Percentiles rank a stretch among this genome's conserved stretches.
These are phyloP conservation scores for Hypoxylon fuscum DNA, from an alignment of 495 filamentous ascomycete species.

Conservation along the genomic window DNA sequence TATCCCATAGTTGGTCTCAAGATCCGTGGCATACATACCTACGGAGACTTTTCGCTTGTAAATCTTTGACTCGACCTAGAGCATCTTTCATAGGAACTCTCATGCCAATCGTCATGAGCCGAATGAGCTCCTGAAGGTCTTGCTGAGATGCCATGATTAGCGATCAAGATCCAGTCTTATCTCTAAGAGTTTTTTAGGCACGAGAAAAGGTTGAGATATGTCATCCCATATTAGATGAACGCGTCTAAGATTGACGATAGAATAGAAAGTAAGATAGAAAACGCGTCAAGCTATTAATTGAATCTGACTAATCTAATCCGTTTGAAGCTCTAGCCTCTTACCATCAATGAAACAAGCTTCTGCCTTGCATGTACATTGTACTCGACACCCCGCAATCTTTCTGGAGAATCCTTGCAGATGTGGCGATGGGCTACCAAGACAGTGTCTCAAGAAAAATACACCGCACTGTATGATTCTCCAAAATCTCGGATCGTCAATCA, in stretches of 20 bases:
- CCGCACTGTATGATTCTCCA: neutral
- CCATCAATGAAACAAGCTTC: neutral
- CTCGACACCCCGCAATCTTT: neutral
- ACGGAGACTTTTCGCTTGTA: slow-evolving; percentile 69
- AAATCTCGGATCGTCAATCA: slow-evolving; percentile 27
- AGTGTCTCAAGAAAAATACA: no score
- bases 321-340: no score
- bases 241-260: slow-evolving; percentile 1
- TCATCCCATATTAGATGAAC: neutral
- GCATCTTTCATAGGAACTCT: slow-evolving; percentile 76
- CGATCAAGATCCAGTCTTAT: neutral
- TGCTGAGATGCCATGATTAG: slow-evolving; percentile 61
- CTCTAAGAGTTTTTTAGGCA: neutral
- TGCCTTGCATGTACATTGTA: neutral
- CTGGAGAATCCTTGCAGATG: neutral
- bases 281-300: slow-evolving; percentile 26
- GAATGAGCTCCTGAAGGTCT: slow-evolving; percentile 75
- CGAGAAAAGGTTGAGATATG: neutral
- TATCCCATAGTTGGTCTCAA: neutral
- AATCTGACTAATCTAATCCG: slow-evolving; percentile 6
- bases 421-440: neutral
- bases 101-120: slow-evolving; percentile 76
- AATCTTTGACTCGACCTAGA: slow-evolving; percentile 71
- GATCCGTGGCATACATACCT: slow-evolving; percentile 57
- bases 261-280: slow-evolving; percentile 15